Percentiles rank a stretch among this genome's conserved stretches.
phyloP scores from a whole-genome alignment of 1,139 yeast species.

The Ashbya aceris region DNA sequence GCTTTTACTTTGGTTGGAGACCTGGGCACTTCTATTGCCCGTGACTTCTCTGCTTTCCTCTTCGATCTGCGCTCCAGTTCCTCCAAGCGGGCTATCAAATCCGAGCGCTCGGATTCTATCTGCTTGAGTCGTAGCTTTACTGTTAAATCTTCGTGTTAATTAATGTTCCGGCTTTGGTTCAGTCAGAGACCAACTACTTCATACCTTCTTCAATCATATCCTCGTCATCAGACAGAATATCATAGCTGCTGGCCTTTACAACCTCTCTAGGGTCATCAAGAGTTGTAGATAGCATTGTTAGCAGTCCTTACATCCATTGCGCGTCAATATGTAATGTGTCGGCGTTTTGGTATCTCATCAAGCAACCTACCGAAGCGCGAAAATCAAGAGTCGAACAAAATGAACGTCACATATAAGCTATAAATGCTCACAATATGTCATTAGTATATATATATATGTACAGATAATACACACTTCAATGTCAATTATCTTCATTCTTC shows the following conservation, averaged over 20 bases:
- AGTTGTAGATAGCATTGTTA: background rate
- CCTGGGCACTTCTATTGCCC: slow-evolving; percentile 17
- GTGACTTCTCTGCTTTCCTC: slow-evolving; percentile 18
- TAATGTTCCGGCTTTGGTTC: too few relatives aligned
- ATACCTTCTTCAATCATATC: slow-evolving; percentile 7
- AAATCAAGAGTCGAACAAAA: too few relatives aligned
- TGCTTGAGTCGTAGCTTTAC: slow-evolving; percentile 22
- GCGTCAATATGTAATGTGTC: too few relatives aligned
- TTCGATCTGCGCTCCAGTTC: slow-evolving; percentile 9
- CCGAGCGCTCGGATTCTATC: slow-evolving; percentile 21
- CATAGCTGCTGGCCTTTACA: slow-evolving; percentile 15
- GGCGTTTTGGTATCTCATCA: too few relatives aligned
- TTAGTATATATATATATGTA: background rate
- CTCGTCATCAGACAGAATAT: slow-evolving; percentile 21
- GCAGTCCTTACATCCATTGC: too few relatives aligned
- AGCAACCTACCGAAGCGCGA: too few relatives aligned
- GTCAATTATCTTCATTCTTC: slow-evolving; percentile 9
- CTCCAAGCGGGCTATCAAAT: slow-evolving; percentile 17
- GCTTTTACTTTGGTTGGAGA: slow-evolving; percentile 17
- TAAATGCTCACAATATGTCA: too few relatives aligned
- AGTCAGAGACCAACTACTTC: background rate
- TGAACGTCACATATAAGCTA: too few relatives aligned
- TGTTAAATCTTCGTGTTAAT: background rate
- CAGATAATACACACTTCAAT: background rate
- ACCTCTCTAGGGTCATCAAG: slow-evolving; percentile 23